Evolutionary conservation across 2,329 filamentous ascomycete species (phyloP).

Genomic region (Exophiala oligosperma): DNA sequence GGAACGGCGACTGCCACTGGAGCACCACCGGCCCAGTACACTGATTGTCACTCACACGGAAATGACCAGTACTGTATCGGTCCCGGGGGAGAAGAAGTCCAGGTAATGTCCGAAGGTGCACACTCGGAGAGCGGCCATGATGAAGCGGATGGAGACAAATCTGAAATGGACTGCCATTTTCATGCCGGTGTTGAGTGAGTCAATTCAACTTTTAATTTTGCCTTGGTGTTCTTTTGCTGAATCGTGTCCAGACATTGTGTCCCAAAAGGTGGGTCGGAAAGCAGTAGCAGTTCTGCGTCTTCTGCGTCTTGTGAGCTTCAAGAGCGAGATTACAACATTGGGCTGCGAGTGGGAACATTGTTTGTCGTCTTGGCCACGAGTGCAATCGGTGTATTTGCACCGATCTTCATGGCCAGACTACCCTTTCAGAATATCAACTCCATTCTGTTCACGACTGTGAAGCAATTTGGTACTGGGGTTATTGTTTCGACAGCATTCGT

Average conservation of each 20-base stretch:
- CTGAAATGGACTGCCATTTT: slow-evolving; percentile 64
- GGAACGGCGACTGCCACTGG: slow-evolving; percentile 54
- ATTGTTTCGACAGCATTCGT: slow-evolving; percentile 43
- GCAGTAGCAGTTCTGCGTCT: slow-evolving; percentile 35
- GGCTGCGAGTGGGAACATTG: slow-evolving; percentile 67
- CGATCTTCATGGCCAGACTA: slow-evolving; percentile 63
- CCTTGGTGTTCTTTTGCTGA: not conserved
- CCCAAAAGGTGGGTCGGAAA: slow-evolving; percentile 47
- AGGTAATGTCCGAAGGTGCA: slow-evolving; percentile 47
- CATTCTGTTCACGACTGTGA: slow-evolving; percentile 62
- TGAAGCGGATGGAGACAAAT: slow-evolving; percentile 28
- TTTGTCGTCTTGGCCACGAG: slow-evolving; percentile 72
- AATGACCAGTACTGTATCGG: slow-evolving; percentile 63
- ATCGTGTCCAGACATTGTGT: slow-evolving; percentile 52
- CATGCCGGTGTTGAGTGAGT: slow-evolving; percentile 73
- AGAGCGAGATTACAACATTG: slow-evolving; percentile 61
- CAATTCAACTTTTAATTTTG: not conserved
- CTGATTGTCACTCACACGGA: slow-evolving; percentile 64
- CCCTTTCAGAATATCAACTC: slow-evolving; percentile 52
- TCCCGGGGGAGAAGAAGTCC: slow-evolving; percentile 60
- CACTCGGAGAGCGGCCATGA: slow-evolving; percentile 5
- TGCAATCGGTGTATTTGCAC: slow-evolving; percentile 66
- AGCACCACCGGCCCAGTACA: slow-evolving; percentile 61
- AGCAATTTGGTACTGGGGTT: slow-evolving; percentile 55
- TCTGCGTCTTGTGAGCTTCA: slow-evolving; percentile 37